Evolutionary conservation across 2,329 filamentous ascomycete genomes (phyloP), one percentile per base, ranked within the genome.

Genomic region (Penicillium crustosum): DNA sequence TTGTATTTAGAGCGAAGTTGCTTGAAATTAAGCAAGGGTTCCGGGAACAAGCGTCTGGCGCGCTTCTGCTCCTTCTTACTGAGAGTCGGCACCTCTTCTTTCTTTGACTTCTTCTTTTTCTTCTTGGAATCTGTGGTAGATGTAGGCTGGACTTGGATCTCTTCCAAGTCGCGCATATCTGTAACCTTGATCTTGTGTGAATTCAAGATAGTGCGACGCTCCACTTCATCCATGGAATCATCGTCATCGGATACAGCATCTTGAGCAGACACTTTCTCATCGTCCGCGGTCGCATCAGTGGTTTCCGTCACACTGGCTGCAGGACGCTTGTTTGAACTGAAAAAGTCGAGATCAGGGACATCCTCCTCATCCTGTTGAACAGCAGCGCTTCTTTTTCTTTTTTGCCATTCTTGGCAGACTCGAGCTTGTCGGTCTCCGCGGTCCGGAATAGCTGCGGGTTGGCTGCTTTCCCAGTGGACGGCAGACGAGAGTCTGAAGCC

Each of bases 151-250:
- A 61, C 62, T 48, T 68, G 69, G 45, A 72, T 72, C 23, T 70
- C 71, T 44, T 75, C 76, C 41, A 78, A 67, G 42, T 81, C 81
- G 25, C 84, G 85, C n/a, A 96, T 78, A 49, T 95, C 79, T 0
- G 89, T 90, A 39, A 95, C 83, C 74, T 96, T 96, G 63, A 97
- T 81, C 62, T 92, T 89, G 75, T 96, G 91, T 56, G 86, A 88
- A 60, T 87, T 87, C 60, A 96, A 77, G 12, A 93, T 80, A 59
- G 87, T 85, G 66, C 88, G 87, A 66, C 90, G 88, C 70, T 93
- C 86, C 56, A 89, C 87, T 67, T 89, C 83, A 66, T 86, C 84
- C 65, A 91, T 81, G 0, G 59, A 48, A 47, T 69, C 63, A 5
- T 68, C 67, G 19, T 65, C 64, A 19, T 71, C 68, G 27, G 65